Percentiles rank a stretch among this genome's conserved stretches.
phyloP scores from a whole-genome alignment of 768 basidiomycete genomes.

The Boletus vinaceobasis region DNA sequence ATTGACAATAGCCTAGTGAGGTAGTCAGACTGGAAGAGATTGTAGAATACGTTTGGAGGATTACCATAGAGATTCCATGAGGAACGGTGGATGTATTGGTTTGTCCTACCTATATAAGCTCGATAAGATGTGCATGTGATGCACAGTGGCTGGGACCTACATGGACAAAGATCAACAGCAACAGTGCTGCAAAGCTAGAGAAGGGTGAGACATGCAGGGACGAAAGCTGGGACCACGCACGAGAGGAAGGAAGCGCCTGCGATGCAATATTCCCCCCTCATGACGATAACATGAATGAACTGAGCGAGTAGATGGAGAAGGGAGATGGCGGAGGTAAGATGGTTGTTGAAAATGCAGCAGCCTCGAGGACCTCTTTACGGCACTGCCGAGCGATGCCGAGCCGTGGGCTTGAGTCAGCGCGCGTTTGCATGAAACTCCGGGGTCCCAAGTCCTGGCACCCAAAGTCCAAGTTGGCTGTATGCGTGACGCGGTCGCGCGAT shows the following conservation, averaged over 20 bases:
- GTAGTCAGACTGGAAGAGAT: constrained; percentile 14
- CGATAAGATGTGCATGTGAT: constrained; percentile 21
- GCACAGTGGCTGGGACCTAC: constrained; percentile 41
- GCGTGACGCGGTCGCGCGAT: constrained; percentile 3
- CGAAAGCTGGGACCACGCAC: constrained; percentile 39
- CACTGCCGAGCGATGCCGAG: constrained; percentile 20
- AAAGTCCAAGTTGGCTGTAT: too few species aligned
- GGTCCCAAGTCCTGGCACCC: background rate
- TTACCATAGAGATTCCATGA: constrained; percentile 70
- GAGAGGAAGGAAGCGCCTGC: constrained; percentile 68
- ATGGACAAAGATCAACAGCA: constrained; percentile 77
- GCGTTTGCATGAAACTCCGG: background rate
- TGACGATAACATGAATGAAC: constrained; percentile 28
- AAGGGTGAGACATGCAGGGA: constrained; percentile 12
- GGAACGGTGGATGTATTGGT: constrained; percentile 75
- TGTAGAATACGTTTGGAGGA: constrained; percentile 10
- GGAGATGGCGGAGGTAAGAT: constrained; percentile 10
- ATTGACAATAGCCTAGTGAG: constrained; percentile 59
- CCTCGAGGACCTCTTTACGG: constrained; percentile 20
- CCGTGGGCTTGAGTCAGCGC: constrained; percentile 15
- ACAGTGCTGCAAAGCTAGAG: constrained; percentile 35
- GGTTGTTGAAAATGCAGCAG: constrained; percentile 20
- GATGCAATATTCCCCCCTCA: constrained; percentile 78
- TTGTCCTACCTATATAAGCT: constrained; percentile 63
- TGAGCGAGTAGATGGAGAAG: constrained; percentile 15